These are phyloP conservation scores for Breynia disticha DNA, from an alignment of 441 rosid species.

Conservation along the genomic window DNA sequence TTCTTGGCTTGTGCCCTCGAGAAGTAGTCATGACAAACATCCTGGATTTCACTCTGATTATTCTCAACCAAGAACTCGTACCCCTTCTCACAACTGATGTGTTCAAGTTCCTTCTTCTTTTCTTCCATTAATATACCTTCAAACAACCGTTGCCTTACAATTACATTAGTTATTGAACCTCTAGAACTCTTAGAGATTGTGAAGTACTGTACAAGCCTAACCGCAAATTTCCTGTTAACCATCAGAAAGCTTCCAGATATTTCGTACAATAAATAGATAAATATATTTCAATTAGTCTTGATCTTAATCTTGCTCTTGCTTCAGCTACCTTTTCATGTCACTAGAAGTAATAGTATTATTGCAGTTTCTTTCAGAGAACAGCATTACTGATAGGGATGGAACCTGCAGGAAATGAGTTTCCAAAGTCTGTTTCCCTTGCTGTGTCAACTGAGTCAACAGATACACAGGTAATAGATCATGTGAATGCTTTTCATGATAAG, in stretches of 20 bases:
- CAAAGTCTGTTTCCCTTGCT: slow-evolving; percentile 14
- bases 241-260: not conserved
- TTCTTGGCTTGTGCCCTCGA: slow-evolving; percentile 17
- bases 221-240: not conserved
- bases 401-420: slow-evolving; percentile 22
- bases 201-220: not conserved
- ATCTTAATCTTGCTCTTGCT: not conserved
- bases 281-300: not conserved
- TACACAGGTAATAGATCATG: slow-evolving; percentile 14
- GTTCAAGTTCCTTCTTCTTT: not conserved
- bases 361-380: not conserved
- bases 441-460: slow-evolving; percentile 15
- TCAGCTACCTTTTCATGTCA: too few relatives aligned
- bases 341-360: too few relatives aligned
- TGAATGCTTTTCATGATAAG: not conserved
- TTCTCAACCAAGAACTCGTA: slow-evolving; percentile 38
- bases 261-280: not conserved
- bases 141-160: not conserved
- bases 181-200: not conserved
- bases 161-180: not conserved
- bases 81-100: slow-evolving; percentile 39
- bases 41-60: slow-evolving; percentile 39
- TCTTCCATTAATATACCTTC: not conserved
- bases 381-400: slow-evolving; percentile 19
- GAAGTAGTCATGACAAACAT: slow-evolving; percentile 3